Evolutionary conservation across 2,329 filamentous ascomycete genomes (phyloP).

Genomic region (Diplodia mutila): DNA sequence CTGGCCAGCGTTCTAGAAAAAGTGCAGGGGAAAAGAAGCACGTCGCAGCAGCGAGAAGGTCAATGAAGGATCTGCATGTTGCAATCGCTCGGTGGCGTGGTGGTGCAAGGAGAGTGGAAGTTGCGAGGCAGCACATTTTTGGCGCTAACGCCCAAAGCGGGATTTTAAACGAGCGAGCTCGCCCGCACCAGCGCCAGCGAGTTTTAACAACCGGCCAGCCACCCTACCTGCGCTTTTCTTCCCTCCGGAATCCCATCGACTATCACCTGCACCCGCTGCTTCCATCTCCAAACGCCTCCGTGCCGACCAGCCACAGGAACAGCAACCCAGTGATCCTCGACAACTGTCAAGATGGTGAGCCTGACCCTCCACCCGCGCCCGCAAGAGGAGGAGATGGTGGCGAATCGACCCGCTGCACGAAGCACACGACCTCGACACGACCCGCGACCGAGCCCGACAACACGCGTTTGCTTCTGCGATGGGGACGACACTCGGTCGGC

Average conservation of each 20-base stretch:
- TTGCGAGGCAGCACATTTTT: background rate
- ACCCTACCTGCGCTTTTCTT: conserved; percentile 7
- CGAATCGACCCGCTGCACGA: conserved; percentile 29
- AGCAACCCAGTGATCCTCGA: conserved; percentile 36
- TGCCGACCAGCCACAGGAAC: conserved; percentile 35
- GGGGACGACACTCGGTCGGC: background rate
- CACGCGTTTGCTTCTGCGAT: conserved; percentile 23
- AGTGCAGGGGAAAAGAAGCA: background rate
- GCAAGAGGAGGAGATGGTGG: conserved; percentile 23
- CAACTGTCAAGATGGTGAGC: conserved; percentile 48
- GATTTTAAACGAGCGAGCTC: background rate
- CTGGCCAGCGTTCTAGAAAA: background rate
- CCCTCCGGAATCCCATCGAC: conserved; percentile 30
- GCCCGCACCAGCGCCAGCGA: background rate
- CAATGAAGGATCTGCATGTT: background rate
- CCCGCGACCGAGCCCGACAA: conserved; percentile 25
- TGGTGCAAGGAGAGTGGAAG: background rate
- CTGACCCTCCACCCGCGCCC: conserved; percentile 27
- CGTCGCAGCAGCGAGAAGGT: background rate
- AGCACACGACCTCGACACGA: conserved; percentile 38
- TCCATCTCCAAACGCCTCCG: conserved; percentile 41
- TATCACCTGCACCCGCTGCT: conserved; percentile 40
- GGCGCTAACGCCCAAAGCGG: conserved; percentile 15
- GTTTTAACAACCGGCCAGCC: conserved; percentile 13
- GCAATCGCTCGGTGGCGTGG: background rate